phyloP scores from a whole-genome alignment of 2,329 filamentous ascomycete genomes.

The Gaeumannomyces tritici region DNA sequence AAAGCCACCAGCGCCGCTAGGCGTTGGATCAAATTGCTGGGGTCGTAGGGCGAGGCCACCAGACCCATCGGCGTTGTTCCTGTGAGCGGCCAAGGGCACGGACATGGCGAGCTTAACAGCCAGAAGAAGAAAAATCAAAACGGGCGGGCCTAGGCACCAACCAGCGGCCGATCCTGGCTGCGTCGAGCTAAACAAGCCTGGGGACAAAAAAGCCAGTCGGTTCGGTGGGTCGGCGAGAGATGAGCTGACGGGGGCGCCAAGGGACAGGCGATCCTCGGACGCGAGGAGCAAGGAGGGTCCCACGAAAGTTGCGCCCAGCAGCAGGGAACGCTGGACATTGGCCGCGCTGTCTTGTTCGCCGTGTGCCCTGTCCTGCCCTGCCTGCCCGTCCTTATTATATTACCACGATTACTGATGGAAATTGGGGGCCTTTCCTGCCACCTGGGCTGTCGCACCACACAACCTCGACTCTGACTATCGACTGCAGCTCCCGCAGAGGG shows the following conservation, averaged over 20 bases:
- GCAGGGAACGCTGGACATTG: background rate
- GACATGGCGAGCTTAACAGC: background rate
- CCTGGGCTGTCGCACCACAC: background rate
- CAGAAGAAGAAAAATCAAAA: too few species aligned
- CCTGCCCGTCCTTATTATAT: background rate
- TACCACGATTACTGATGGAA: background rate
- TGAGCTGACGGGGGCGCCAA: background rate
- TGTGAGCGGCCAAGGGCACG: background rate
- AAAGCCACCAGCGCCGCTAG: background rate
- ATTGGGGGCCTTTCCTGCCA: background rate
- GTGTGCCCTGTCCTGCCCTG: too few species aligned
- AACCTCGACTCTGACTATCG: background rate
- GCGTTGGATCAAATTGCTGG: background rate
- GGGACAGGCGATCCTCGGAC: background rate
- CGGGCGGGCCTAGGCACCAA: background rate
- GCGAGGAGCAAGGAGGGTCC: background rate
- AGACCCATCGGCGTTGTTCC: background rate
- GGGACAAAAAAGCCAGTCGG: background rate
- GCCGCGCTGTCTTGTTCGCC: background rate
- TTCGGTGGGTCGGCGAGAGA: background rate
- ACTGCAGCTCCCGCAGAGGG: background rate
- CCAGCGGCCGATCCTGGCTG: background rate
- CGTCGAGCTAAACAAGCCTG: background rate
- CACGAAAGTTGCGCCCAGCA: background rate
- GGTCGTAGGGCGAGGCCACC: background rate